Percentiles rank a stretch among this genome's conserved stretches.
These are phyloP conservation scores for Apostasia shenzhenica DNA, from an alignment of 106 monocot genomes.

Conservation along the genomic window DNA sequence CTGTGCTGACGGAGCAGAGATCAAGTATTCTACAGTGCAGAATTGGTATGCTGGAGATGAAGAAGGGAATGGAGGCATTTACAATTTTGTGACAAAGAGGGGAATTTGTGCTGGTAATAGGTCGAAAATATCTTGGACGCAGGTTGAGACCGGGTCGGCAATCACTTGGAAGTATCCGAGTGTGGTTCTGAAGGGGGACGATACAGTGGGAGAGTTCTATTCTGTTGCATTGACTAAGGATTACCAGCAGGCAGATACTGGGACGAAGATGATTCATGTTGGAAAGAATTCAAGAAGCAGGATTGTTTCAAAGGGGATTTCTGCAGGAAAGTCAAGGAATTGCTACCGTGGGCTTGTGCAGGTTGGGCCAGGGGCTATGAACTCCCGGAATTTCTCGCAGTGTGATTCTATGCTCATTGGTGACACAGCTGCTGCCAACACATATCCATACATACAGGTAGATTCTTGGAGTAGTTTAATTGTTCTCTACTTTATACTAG, in stretches of 20 bases:
- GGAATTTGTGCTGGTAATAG: conserved; percentile 65
- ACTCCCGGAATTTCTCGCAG: conserved; percentile 86
- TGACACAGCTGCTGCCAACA: conserved; percentile 81
- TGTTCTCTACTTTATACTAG: too few species aligned
- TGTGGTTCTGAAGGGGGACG: conserved; percentile 71
- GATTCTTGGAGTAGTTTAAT: background rate
- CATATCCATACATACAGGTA: conserved; percentile 96
- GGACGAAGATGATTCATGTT: conserved; percentile 96
- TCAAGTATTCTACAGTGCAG: conserved; percentile 93
- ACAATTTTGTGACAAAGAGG: conserved; percentile 94
- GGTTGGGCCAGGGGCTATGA: conserved; percentile 57
- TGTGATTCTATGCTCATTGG: conserved; percentile 99
- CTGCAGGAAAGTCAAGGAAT: conserved; percentile 93
- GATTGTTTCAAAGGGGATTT: conserved; percentile 92
- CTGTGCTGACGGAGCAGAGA: conserved; percentile 80
- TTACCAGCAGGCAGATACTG: conserved; percentile 91
- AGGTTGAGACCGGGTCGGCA: conserved; percentile 95
- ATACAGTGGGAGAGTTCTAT: conserved; percentile 85
- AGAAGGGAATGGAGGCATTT: conserved; percentile 81
- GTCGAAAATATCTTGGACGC: conserved; percentile 96
- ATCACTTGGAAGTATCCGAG: conserved; percentile 99
- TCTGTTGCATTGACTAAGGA: conserved; percentile 93
- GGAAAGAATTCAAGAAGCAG: conserved; percentile 77
- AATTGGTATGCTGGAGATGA: conserved; percentile 95
- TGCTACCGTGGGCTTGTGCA: conserved; percentile 87